These are phyloP conservation scores for Tuber magnatum DNA, from an alignment of 495 filamentous ascomycete genomes.

Conservation along the genomic window DNA sequence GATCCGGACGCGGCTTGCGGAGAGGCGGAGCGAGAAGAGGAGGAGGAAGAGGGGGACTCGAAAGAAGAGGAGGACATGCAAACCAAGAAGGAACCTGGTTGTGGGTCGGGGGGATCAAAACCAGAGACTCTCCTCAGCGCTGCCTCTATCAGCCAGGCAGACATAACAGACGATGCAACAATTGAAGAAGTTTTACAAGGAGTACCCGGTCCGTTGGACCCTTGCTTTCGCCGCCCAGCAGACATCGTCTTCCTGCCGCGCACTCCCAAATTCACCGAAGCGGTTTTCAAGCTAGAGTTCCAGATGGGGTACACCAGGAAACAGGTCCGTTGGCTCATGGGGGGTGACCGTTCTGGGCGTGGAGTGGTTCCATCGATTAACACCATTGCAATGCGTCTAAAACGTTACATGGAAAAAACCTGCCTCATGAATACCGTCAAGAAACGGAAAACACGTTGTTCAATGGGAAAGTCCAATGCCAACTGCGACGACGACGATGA, in stretches of 20 bases:
- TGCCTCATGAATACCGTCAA: not conserved
- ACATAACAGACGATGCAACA: not conserved
- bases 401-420: not conserved
- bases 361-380: not conserved
- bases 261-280: not conserved
- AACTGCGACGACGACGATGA: not conserved
- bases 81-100: not conserved
- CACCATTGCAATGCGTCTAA: not conserved
- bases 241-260: not conserved
- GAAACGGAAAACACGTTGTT: too few relatives aligned
- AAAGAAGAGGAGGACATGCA: not conserved
- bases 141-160: not conserved
- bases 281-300: not conserved
- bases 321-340: not conserved
- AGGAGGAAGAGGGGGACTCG: not conserved
- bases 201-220: not conserved
- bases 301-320: not conserved
- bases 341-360: not conserved
- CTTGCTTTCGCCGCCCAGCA: not conserved
- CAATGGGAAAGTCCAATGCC: not conserved
- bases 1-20: not conserved
- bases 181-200: not conserved
- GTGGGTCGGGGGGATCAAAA: not conserved
- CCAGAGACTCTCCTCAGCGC: not conserved
- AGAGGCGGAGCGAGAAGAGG: not conserved